Conservation (phyloP, 257 asterid genomes). For the Cynanchum wilfordii region DNA sequence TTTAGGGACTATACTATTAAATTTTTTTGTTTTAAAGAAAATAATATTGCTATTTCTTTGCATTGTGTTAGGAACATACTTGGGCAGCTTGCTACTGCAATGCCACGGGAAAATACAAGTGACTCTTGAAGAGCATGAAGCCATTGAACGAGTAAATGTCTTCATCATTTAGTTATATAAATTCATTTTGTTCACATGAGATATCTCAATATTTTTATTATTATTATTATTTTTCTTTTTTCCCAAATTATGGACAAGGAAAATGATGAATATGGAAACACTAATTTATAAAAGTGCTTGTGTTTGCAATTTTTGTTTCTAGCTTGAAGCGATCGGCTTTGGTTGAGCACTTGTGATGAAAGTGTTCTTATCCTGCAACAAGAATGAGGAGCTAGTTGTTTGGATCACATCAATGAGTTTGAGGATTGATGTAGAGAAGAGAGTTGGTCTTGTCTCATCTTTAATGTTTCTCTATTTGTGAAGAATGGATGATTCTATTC, state of each 20-base stretch:
- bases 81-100: conserved; percentile 56
- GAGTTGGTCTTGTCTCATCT: conserved; percentile 10
- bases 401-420: conserved; percentile 79
- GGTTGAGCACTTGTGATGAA: conserved; percentile 63
- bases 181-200: neutral
- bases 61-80: conserved; percentile 34
- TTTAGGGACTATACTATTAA: no score
- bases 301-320: neutral
- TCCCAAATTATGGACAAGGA: neutral
- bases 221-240: neutral
- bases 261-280: neutral
- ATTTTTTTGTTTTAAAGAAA: no score
- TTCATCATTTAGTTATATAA: neutral
- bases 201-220: no score
- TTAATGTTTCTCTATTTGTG: neutral
- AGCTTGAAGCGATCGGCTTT: conserved; percentile 94
- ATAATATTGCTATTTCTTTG: conserved; percentile 9
- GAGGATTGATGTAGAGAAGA: conserved; percentile 40
- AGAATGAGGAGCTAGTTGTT: conserved; percentile 87
- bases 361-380: conserved; percentile 88
- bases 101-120: conserved; percentile 57
- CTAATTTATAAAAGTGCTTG: no score
- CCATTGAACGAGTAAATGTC: conserved; percentile 62
- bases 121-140: conserved; percentile 70
- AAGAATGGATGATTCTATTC: no score